Percentiles rank a stretch among this genome's conserved stretches.
phyloP scores from a whole-genome alignment of 331 rosid species.

The Pyrus hybrid region DNA sequence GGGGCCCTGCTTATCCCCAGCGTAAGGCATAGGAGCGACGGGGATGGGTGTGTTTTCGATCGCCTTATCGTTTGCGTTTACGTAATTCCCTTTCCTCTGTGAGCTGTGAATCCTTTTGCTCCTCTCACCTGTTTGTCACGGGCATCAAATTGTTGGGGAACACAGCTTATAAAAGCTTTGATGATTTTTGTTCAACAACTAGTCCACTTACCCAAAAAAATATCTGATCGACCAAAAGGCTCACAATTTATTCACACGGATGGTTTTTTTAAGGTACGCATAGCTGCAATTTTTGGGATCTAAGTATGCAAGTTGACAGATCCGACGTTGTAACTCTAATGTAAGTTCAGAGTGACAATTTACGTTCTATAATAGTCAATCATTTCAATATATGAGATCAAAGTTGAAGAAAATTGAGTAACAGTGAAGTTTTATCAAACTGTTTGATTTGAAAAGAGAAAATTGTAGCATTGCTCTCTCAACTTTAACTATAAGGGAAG shows the following conservation, averaged over 20 bases:
- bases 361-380: not conserved
- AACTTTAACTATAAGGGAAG: too few species aligned
- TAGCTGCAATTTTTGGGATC: not conserved
- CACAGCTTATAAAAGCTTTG: not conserved
- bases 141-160: not conserved
- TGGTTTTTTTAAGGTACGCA: too few species aligned
- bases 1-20: slow-evolving; percentile 49
- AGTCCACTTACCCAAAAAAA: too few species aligned
- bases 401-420: too few species aligned
- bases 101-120: not conserved
- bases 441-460: too few species aligned
- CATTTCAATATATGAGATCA: too few species aligned
- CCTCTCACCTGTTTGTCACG: not conserved
- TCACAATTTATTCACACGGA: too few species aligned
- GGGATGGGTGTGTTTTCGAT: slow-evolving; percentile 3
- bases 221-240: too few species aligned
- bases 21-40: slow-evolving; percentile 36
- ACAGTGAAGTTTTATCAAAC: too few species aligned
- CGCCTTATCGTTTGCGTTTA: slow-evolving; percentile 22
- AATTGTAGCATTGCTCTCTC: fast-evolving
- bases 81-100: too few species aligned
- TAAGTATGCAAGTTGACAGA: not conserved
- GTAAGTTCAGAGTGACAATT: not conserved
- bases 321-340: not conserved
- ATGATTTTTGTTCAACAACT: not conserved